Evolutionary conservation across 805 yeast species (phyloP).

Genomic region (Spathaspora passalidarum): DNA sequence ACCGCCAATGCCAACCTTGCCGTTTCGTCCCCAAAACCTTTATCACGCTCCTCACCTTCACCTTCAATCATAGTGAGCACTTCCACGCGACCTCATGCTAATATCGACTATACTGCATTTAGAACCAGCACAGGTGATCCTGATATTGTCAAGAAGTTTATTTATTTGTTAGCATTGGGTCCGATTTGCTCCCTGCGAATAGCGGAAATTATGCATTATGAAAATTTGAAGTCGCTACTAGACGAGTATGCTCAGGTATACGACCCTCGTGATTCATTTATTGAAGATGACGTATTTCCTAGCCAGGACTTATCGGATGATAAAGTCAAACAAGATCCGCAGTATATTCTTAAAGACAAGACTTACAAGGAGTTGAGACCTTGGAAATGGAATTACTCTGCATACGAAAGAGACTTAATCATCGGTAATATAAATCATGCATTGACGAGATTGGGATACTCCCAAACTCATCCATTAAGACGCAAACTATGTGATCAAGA

Average conservation of each 20-base stretch:
- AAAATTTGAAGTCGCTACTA: constrained; percentile 15
- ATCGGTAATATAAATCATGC: constrained; percentile 34
- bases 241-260: constrained; percentile 29
- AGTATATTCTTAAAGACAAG: constrained; percentile 36
- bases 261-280: constrained; percentile 29
- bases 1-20: not conserved
- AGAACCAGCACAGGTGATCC: constrained; percentile 3
- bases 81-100: not conserved
- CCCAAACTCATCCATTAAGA: constrained; percentile 42
- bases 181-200: constrained; percentile 29
- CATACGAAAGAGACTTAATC: constrained; percentile 28
- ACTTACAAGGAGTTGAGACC: constrained; percentile 39
- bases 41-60: not conserved
- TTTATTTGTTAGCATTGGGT: constrained; percentile 48
- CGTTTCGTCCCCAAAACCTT: not conserved
- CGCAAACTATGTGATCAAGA: constrained; percentile 22
- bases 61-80: not conserved
- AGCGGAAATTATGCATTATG: not conserved
- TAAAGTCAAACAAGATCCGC: not conserved
- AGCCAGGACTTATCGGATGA: constrained; percentile 3
- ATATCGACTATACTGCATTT: not conserved
- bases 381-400: constrained; percentile 34
- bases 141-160: constrained; percentile 22
- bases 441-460: constrained; percentile 39
- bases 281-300: constrained; percentile 29